Conservation (phyloP, 2,329 filamentous ascomycete genomes). For the Cephalotrichum gorgonifer region DNA sequence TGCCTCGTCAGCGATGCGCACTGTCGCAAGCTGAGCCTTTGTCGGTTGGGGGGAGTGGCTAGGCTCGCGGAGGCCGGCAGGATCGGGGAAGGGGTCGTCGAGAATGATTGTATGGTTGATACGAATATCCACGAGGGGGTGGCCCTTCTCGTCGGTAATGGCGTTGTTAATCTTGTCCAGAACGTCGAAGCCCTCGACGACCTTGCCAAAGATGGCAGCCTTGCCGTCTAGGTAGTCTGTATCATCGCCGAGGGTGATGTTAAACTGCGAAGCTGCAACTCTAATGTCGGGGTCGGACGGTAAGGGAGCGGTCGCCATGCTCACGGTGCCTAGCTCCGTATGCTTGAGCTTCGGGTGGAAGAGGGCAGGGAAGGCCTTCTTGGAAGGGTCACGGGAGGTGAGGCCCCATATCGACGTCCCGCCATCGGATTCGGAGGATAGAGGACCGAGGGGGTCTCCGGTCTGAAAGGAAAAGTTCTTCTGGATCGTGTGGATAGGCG, state of each 20-base stretch:
- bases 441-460: slow-evolving; percentile 84
- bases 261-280: slow-evolving; percentile 83
- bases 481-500: slow-evolving; percentile 83
- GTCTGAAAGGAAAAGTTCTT: slow-evolving; percentile 95
- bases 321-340: slow-evolving; percentile 79
- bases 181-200: slow-evolving; percentile 91
- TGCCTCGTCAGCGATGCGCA: slow-evolving; percentile 85
- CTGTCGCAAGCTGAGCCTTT: slow-evolving; percentile 78
- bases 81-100: slow-evolving; percentile 87
- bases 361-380: slow-evolving; percentile 72
- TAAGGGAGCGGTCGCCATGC: slow-evolving; percentile 86
- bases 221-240: slow-evolving; percentile 87
- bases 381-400: slow-evolving; percentile 53
- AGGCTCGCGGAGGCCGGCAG: slow-evolving; percentile 63
- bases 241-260: slow-evolving; percentile 82
- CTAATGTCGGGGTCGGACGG: slow-evolving; percentile 69
- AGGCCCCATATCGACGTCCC: slow-evolving; percentile 89
- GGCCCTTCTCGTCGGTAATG: slow-evolving; percentile 76
- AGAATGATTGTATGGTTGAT: slow-evolving; percentile 88
- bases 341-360: slow-evolving; percentile 85
- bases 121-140: slow-evolving; percentile 86
- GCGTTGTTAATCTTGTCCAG: slow-evolving; percentile 88
- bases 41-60: slow-evolving; percentile 71
- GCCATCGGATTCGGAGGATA: slow-evolving; percentile 77
- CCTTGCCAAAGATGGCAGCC: slow-evolving; percentile 88